A percentile compares a stretch with the other conserved stretches of the same genome.
Evolutionary conservation across 345 rosid genomes (phyloP).

Genomic region (Acer yangbiense): DNA sequence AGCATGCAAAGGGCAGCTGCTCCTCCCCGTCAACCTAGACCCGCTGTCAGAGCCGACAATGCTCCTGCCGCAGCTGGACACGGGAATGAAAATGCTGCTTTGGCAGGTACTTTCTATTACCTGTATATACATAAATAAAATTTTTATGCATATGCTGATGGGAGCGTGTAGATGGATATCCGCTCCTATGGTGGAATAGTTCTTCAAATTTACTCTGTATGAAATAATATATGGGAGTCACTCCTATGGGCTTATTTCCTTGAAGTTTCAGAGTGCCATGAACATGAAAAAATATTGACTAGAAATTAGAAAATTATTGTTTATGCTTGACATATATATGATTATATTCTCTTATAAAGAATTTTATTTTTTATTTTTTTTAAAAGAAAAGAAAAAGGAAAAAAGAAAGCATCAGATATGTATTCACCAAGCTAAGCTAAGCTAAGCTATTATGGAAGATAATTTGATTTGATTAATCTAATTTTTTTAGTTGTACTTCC

Average conservation of each 20-base stretch:
- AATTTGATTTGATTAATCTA: no score
- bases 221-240: background rate
- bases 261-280: background rate
- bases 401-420: no score
- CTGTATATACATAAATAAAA: background rate
- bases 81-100: conserved; percentile 51
- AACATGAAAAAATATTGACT: no score
- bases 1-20: conserved; percentile 98
- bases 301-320: no score
- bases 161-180: background rate
- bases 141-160: background rate
- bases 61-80: conserved; percentile 66
- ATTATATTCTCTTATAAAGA: no score
- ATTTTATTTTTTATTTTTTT: no score
- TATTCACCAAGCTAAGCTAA: no score
- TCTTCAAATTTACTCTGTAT: background rate
- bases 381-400: no score
- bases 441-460: no score
- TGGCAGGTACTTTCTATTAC: conserved; percentile 52
- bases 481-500: no score
- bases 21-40: conserved; percentile 77
- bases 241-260: background rate
- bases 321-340: no score
- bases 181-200: background rate
- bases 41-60: conserved; percentile 74